Evolutionary conservation across 2,329 filamentous ascomycete genomes (phyloP).

Genomic region (Fusarium illudens): DNA sequence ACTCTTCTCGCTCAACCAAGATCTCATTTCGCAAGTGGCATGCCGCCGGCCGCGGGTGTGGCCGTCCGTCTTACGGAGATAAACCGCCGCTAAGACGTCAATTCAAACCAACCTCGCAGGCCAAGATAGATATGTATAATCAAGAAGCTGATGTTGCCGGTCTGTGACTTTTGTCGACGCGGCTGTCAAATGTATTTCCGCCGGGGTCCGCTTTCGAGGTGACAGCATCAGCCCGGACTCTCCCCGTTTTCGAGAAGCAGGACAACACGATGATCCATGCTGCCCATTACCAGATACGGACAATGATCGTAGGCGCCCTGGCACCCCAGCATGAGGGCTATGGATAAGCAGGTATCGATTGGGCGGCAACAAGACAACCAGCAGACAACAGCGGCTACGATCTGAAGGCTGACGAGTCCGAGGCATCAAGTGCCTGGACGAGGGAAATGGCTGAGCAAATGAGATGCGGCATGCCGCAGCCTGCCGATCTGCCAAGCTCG

Average conservation of each 20-base stretch:
- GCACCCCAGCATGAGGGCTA: neutral
- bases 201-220: neutral
- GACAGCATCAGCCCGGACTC: neutral
- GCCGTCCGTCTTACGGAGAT: neutral
- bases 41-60: neutral
- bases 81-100: neutral
- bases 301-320: constrained; percentile 2
- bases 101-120: neutral
- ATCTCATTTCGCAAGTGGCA: neutral
- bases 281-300: constrained; percentile 11
- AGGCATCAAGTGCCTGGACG: neutral
- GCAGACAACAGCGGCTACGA: neutral
- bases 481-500: constrained; percentile 11
- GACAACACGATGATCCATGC: neutral
- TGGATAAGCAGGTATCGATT: constrained; percentile 10
- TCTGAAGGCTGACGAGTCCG: neutral
- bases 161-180: neutral
- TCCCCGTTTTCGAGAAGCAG: constrained; percentile 8
- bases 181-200: neutral
- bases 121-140: neutral
- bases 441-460: neutral
- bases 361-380: neutral
- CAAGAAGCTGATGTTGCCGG: neutral
- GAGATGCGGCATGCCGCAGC: neutral
- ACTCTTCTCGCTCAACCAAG: neutral